These are phyloP conservation scores for Malus hybrid DNA, from an alignment of 331 rosid genomes.

Conservation along the genomic window DNA sequence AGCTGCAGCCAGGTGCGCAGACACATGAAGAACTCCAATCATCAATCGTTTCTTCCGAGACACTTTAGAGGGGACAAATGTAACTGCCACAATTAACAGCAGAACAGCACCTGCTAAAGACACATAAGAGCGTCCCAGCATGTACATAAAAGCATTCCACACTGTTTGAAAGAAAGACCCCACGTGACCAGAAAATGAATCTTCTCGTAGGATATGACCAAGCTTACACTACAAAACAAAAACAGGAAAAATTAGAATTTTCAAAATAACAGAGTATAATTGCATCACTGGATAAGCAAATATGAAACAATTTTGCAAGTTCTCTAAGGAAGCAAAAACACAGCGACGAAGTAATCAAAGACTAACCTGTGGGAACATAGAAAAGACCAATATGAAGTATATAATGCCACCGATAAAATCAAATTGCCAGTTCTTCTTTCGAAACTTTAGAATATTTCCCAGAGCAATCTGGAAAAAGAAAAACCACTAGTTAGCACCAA, in stretches of 20 bases:
- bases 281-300: constrained; percentile 3
- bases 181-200: constrained; percentile 73
- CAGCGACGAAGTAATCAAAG: not conserved
- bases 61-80: constrained; percentile 80
- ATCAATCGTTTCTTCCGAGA: constrained; percentile 70
- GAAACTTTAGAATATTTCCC: constrained; percentile 85
- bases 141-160: constrained; percentile 70
- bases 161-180: constrained; percentile 70
- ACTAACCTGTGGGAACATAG: constrained; percentile 96
- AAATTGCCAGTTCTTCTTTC: constrained; percentile 99
- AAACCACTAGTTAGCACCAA: constrained; percentile 12
- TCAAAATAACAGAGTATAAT: constrained; percentile 17
- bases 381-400: constrained; percentile 75
- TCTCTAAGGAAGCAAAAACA: not conserved
- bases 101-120: constrained; percentile 65
- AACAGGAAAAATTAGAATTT: constrained; percentile 2
- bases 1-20: constrained; percentile 83
- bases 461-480: constrained; percentile 67
- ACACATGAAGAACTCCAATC: constrained; percentile 83
- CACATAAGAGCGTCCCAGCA: constrained; percentile 61
- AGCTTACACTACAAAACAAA: constrained; percentile 68
- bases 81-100: constrained; percentile 57
- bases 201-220: constrained; percentile 76
- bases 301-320: not conserved
- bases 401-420: constrained; percentile 98